phyloP scores from a whole-genome alignment of 1,284 basidiomycete species.

The Rhodotorula sp. region DNA sequence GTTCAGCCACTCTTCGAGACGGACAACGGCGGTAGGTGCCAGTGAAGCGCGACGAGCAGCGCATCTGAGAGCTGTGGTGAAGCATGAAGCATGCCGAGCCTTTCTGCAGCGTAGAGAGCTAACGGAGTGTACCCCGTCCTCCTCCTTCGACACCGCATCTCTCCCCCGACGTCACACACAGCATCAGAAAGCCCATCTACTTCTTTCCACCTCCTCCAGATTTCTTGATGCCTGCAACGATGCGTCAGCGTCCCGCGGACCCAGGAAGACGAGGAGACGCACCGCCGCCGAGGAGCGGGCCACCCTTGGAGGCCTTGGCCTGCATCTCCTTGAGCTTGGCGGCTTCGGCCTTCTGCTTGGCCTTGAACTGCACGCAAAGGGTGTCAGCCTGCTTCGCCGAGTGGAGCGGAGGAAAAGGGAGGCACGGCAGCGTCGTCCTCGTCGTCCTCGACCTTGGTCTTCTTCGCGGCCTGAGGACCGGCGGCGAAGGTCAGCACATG shows the following conservation, averaged over 20 bases:
- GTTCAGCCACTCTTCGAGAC: too few relatives aligned
- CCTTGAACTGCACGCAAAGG: slow-evolving; percentile 42
- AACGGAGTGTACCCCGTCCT: too few relatives aligned
- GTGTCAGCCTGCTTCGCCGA: background rate
- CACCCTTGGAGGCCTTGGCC: slow-evolving; percentile 66
- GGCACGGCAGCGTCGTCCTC: slow-evolving; percentile 34
- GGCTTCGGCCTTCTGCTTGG: slow-evolving; percentile 66
- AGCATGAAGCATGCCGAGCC: too few relatives aligned
- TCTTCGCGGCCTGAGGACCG: slow-evolving; percentile 33
- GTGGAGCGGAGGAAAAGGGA: background rate
- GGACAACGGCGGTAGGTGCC: too few relatives aligned
- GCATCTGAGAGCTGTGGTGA: too few relatives aligned
- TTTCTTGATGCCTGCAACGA: slow-evolving; percentile 5
- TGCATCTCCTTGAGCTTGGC: slow-evolving; percentile 69
- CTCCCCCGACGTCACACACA: too few relatives aligned
- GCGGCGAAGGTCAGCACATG: background rate
- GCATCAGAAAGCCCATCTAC: too few relatives aligned
- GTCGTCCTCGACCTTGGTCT: slow-evolving; percentile 35
- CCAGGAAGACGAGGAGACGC: slow-evolving; percentile 58
- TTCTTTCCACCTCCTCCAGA: slow-evolving; percentile 8
- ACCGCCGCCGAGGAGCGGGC: slow-evolving; percentile 68
- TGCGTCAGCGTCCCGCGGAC: too few relatives aligned
- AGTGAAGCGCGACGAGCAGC: too few relatives aligned
- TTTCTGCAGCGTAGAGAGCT: too few relatives aligned
- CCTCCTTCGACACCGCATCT: too few relatives aligned